Conservation (phyloP, 805 yeast species). For the Sugiyamaella valdiviana region DNA sequence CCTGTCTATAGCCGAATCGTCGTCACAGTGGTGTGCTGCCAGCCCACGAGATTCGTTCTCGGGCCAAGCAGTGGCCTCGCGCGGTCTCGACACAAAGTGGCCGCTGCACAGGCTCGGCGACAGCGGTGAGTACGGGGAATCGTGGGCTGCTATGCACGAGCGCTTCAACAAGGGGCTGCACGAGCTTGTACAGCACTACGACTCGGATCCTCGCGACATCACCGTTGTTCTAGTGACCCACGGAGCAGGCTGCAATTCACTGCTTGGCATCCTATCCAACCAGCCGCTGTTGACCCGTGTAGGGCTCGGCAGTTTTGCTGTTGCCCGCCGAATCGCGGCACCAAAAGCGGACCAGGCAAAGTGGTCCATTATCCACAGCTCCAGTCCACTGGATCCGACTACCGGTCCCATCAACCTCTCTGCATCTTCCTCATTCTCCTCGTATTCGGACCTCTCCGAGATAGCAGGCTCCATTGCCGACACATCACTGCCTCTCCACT, state of each 20-base stretch:
- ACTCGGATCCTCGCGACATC: slow-evolving; percentile 2
- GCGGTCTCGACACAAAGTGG: slow-evolving; percentile 24
- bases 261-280: slow-evolving; percentile 29
- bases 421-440: background rate
- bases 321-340: slow-evolving; percentile 6
- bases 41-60: slow-evolving; percentile 1
- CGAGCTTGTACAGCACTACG: slow-evolving; percentile 23
- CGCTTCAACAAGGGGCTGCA: slow-evolving; percentile 28
- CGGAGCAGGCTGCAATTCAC: slow-evolving; percentile 36
- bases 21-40: slow-evolving; percentile 21
- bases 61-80: slow-evolving; percentile 5
- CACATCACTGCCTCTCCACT: background rate
- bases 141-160: slow-evolving; percentile 33
- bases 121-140: slow-evolving; percentile 34
- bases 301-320: slow-evolving; percentile 24
- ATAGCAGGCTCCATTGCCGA: background rate
- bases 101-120: slow-evolving; percentile 23
- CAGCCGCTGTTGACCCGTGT: slow-evolving; percentile 30
- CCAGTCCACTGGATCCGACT: background rate
- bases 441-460: background rate
- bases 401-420: background rate
- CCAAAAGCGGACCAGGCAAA: background rate
- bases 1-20: slow-evolving; percentile 22
- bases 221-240: slow-evolving; percentile 32
- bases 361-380: background rate